A percentile compares a stretch with the other conserved stretches of the same genome.
phyloP scores from a whole-genome alignment of 2,329 filamentous ascomycete genomes.

The Fusarium napiforme region DNA sequence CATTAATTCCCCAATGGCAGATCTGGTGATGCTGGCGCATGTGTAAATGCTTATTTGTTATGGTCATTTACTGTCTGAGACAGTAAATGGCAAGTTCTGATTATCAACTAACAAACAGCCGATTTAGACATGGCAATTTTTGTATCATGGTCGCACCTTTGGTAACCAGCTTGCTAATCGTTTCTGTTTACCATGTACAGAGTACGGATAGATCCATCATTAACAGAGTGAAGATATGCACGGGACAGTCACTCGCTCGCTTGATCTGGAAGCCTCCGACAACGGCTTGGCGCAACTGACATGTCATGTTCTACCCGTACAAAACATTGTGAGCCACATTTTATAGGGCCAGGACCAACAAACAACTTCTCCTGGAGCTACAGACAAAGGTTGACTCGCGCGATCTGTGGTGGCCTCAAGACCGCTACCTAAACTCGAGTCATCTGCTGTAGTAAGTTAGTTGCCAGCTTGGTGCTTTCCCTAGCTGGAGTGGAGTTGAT shows the following conservation, averaged over 20 bases:
- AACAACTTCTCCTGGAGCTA: not conserved
- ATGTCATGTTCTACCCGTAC: slow-evolving; percentile 16
- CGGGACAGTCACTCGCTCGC: too few relatives aligned
- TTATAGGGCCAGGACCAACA: not conserved
- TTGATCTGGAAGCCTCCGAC: slow-evolving; percentile 23
- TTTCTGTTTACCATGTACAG: too few relatives aligned
- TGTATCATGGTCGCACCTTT: too few relatives aligned
- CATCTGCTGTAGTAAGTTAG: not conserved
- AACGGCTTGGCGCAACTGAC: slow-evolving; percentile 27
- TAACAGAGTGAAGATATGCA: too few relatives aligned
- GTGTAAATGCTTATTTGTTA: not conserved
- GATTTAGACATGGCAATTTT: too few relatives aligned
- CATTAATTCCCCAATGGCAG: not conserved
- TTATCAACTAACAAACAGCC: too few relatives aligned
- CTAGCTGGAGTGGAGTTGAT: not conserved
- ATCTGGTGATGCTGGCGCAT: not conserved
- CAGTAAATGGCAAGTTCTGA: too few relatives aligned
- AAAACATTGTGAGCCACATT: not conserved
- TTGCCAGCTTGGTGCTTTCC: not conserved
- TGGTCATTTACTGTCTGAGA: too few relatives aligned
- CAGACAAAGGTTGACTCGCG: not conserved
- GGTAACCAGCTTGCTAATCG: too few relatives aligned
- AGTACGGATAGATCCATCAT: too few relatives aligned
- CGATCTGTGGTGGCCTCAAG: not conserved
- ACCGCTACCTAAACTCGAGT: not conserved